phyloP scores from a whole-genome alignment of 768 basidiomycete genomes.

The Galerina marginata region DNA sequence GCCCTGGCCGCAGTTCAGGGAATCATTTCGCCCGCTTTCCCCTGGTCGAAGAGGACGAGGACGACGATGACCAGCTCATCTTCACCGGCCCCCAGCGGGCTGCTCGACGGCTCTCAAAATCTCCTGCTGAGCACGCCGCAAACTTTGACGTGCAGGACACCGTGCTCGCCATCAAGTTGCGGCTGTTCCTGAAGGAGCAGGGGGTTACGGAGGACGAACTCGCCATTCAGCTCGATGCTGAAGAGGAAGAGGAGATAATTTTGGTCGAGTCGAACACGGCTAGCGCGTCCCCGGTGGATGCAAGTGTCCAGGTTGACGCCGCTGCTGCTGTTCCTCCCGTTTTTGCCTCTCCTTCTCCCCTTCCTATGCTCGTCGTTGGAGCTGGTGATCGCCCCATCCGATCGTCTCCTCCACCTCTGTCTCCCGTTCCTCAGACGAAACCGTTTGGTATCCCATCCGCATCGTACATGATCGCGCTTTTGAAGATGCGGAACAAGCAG shows the following conservation, averaged over 20 bases:
- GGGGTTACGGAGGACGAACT: constrained; percentile 27
- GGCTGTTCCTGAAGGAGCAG: constrained; percentile 24
- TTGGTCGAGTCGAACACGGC: neutral
- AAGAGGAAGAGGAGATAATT: constrained; percentile 14
- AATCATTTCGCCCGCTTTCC: constrained; percentile 20
- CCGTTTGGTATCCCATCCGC: constrained; percentile 13
- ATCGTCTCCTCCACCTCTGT: constrained; percentile 22
- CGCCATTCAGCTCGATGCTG: constrained; percentile 9
- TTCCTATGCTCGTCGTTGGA: neutral
- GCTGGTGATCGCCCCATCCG: constrained; percentile 12
- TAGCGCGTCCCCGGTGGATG: neutral
- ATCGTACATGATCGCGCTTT: constrained; percentile 27
- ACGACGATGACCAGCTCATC: constrained; percentile 7
- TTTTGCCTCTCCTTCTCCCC: neutral
- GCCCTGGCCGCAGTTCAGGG: neutral
- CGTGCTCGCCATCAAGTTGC: constrained; percentile 26
- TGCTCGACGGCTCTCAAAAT: neutral
- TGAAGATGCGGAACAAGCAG: constrained; percentile 26
- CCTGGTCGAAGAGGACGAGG: constrained; percentile 29
- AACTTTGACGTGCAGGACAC: constrained; percentile 32
- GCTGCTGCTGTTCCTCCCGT: neutral
- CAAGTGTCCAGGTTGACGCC: neutral
- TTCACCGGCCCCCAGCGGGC: neutral
- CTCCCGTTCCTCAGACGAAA: neutral
- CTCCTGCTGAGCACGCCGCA: constrained; percentile 8